These are phyloP conservation scores for Stentor coeruleus DNA, from an alignment of 73 alveolate genomes.

Conservation along the genomic window DNA sequence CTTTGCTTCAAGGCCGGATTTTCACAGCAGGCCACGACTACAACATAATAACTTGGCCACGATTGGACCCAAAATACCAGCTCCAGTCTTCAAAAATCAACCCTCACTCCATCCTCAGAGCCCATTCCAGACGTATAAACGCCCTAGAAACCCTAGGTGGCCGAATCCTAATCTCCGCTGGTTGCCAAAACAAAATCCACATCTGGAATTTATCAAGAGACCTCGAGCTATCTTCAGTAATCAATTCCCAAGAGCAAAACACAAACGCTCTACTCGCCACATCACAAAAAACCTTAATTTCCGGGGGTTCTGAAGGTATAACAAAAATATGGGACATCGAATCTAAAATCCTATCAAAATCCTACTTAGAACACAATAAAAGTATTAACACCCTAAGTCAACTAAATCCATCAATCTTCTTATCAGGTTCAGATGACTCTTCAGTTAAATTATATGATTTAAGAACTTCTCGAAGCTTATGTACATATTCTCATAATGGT, in stretches of 20 bases:
- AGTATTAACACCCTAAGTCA: background rate
- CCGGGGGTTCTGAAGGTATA: background rate
- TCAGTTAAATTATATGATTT: background rate
- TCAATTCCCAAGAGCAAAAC: too few relatives aligned
- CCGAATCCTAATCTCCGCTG: constrained; percentile 1
- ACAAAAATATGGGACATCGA: background rate
- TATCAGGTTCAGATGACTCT: background rate
- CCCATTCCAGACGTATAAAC: background rate
- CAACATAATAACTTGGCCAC: background rate
- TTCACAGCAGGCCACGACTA: constrained; percentile 2
- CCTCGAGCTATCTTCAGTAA: too few relatives aligned
- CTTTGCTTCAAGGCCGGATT: background rate
- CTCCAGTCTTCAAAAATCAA: background rate
- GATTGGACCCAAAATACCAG: background rate
- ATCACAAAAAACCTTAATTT: background rate
- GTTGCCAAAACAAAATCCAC: background rate
- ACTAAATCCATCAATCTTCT: background rate
- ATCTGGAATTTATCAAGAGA: constrained; percentile 9
- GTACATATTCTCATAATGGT: background rate
- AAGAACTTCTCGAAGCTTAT: background rate
- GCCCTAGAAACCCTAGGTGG: background rate
- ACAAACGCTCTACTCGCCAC: too few relatives aligned
- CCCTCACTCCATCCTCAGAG: background rate
- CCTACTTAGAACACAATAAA: background rate
- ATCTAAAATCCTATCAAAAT: background rate